A percentile compares a stretch with the other conserved stretches of the same genome.
Evolutionary conservation across 768 basidiomycete species (phyloP).

Genomic region (Guyanaporus albipodus): DNA sequence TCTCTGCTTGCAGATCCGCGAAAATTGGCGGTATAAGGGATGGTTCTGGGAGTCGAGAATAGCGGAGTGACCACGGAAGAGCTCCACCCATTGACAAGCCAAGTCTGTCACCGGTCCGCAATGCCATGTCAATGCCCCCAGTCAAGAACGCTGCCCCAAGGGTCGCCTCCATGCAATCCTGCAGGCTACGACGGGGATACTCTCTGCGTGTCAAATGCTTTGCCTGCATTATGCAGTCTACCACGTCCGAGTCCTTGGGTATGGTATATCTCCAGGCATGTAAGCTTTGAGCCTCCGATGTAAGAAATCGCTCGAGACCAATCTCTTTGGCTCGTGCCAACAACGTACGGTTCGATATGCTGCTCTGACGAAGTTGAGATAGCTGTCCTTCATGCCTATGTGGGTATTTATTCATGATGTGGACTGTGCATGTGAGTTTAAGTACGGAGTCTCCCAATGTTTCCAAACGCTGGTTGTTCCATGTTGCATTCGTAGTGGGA

Average conservation of each 20-base stretch:
- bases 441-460: conserved; percentile 84
- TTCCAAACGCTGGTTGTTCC: conserved; percentile 83
- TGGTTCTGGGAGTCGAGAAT: conserved; percentile 31
- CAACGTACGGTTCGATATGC: conserved; percentile 69
- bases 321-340: conserved; percentile 62
- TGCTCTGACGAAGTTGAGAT: conserved; percentile 55
- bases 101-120: conserved; percentile 60
- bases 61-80: conserved; percentile 64
- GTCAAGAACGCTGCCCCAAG: conserved; percentile 72
- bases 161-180: conserved; percentile 86
- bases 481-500: conserved; percentile 58
- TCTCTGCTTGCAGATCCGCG: conserved; percentile 48
- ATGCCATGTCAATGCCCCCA: conserved; percentile 68
- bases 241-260: conserved; percentile 35
- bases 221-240: conserved; percentile 25
- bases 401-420: conserved; percentile 73
- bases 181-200: conserved; percentile 67
- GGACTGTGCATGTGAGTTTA: conserved; percentile 69
- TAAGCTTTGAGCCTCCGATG: conserved; percentile 51
- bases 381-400: conserved; percentile 83
- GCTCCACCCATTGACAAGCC: conserved; percentile 72
- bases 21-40: conserved; percentile 47
- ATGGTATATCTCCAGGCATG: conserved; percentile 57
- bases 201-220: conserved; percentile 37
- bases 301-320: conserved; percentile 60